These are phyloP conservation scores for Amylostereum chailletii DNA, from an alignment of 1,284 basidiomycete genomes.

Conservation along the genomic window DNA sequence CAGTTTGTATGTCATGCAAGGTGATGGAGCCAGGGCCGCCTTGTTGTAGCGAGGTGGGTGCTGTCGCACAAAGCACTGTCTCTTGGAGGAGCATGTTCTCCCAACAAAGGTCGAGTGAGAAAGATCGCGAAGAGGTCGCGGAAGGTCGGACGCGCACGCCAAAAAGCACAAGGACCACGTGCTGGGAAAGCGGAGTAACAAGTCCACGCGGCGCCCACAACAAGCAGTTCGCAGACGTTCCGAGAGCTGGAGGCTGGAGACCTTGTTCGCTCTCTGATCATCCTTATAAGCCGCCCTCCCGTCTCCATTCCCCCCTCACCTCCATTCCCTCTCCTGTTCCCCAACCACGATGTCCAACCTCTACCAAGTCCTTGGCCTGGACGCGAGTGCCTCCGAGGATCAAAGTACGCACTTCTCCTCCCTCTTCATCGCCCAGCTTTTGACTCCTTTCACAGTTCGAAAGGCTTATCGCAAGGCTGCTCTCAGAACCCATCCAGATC, in stretches of 20 bases:
- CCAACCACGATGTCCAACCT: conserved; percentile 44
- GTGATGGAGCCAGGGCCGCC: conserved; percentile 52
- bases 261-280: conserved; percentile 3
- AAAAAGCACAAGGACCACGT: not conserved
- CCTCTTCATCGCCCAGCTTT: not conserved
- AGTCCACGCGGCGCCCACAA: not conserved
- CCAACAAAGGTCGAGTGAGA: too few relatives aligned
- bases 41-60: conserved; percentile 32
- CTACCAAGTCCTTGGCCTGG: conserved; percentile 40
- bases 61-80: conserved; percentile 52
- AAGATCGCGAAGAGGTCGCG: not conserved
- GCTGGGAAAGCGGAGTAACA: not conserved
- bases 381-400: conserved; percentile 30
- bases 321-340: not conserved
- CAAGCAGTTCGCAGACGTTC: not conserved
- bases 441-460: conserved; percentile 25
- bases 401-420: conserved; percentile 25
- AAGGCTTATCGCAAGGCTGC: conserved; percentile 39
- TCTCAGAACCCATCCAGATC: conserved; percentile 41
- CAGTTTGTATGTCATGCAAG: conserved; percentile 67
- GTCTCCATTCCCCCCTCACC: conserved; percentile 4
- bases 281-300: not conserved
- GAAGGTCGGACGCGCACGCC: not conserved
- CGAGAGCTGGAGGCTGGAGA: not conserved
- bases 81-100: conserved; percentile 55